Base-by-base conservation (phyloP, 192 early-diverging fungal genomes). In the Chytriomyces sp. region DNA sequence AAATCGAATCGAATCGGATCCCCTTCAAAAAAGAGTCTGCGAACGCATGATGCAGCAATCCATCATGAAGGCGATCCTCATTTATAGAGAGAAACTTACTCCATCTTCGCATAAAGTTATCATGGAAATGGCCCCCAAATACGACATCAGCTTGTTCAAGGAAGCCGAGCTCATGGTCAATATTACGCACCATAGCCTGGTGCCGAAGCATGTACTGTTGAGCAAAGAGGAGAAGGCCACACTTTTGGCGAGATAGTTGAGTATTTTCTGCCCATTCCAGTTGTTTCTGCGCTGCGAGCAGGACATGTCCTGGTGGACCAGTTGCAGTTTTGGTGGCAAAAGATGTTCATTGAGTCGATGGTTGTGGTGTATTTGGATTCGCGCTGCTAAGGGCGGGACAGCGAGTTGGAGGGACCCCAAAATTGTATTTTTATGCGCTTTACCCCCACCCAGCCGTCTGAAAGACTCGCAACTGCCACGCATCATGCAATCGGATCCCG, bases 391-490 rank as follows among this genome's bases (percentile, higher is more conserved):
- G n/a, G n/a, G n/a, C n/a, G n/a, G n/a, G 52, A 17, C 8, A 64
- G 37, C 32, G 22, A 44, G 5, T 71, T 73, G 34, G 6, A n/a
- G 49, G 4, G 54, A 36, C 10, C 10, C 7, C 8, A 12, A 61
- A 33, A 12, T 61, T 61, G 59, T 10, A 6, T 33, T 52, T 33
- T 12, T 17, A 36, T 61, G 54, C 58, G 41, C 33, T 14, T 32
- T 39, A 25, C 28, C 26, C 38, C 53, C 41, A 19, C 31, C 37
- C 75, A 93, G 92, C 78, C 91, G 94, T 44, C 79, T 99, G 73
- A 94, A 92, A 81, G 96, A 98, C 66, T 91, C 94, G 0, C 97
- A 99, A 82, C 80, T 99, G 53, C 97, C 97, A 5, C 82, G 97
- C 12, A 96, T 99, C 66, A 89, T 88, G 59, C 80, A 77, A 31